Base-by-base conservation (phyloP, 2,329 filamentous ascomycete genomes). In the Neospermospora avenae region DNA sequence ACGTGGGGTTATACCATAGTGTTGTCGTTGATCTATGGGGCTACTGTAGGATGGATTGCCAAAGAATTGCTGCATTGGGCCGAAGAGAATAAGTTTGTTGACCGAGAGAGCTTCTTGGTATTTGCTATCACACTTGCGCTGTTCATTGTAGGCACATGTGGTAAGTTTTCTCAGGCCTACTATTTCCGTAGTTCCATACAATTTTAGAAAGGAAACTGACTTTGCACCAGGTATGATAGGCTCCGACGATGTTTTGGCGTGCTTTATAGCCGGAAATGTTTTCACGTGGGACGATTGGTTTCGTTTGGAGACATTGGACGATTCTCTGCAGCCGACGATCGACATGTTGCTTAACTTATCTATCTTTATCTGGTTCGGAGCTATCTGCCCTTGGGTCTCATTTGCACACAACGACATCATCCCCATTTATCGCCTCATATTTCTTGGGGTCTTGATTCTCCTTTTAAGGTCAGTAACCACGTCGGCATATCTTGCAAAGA, bases 241-340 rank as follows among this genome's bases (percentile, higher is more conserved):
- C 1, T 58, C 56, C 18, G 56, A 53, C 10, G 93, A 97, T 70
- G 89, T 96, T 0, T 80, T 97, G 6, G 92, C 93, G 1, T 96
- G 91, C 76, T 97, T 97, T 71, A 87, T 96, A 67, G 93, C 93
- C 2, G 93, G 93, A 1, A 96, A 96, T 70, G 84, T 84, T 0
- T 96, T 97, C 67, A 96, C 91, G 0, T 93, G 91, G 86, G 92
- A 96, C 72, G 91, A 96, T 74, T 96, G 91, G 91, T 97, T 96
- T 75, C 88, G 93, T 0, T 78, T 93, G 1, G 90, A 96, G 73
- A 97, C 93, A 0, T 78, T 88, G 68, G 93, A 96, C 67, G 93
- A 97, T 73, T 93, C 90, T 1, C 81, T 97, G n/a, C 92, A 97
- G 72, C 92, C 92, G 0, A 96, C 92, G 0, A 89, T 97, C 48